These are phyloP conservation scores for Scutellaria baicalensis DNA, from an alignment of 257 asterid species.

Conservation along the genomic window DNA sequence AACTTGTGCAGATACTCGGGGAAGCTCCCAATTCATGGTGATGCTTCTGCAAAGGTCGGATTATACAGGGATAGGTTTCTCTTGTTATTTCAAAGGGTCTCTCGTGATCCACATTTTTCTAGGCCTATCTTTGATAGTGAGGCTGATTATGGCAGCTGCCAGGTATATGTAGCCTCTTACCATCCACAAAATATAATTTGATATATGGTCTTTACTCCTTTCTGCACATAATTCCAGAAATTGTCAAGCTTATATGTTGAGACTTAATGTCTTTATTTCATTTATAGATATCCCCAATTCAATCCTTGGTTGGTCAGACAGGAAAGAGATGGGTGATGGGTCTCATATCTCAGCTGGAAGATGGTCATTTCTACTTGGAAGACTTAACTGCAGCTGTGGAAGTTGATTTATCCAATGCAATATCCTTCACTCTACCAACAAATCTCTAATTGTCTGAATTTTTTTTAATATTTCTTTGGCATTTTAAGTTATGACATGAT, in stretches of 20 bases:
- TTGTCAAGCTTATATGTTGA: background rate
- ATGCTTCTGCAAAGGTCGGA: slow-evolving; percentile 76
- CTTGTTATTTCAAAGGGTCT: slow-evolving; percentile 67
- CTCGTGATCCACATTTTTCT: slow-evolving; percentile 82
- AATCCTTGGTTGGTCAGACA: slow-evolving; percentile 80
- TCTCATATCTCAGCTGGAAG: slow-evolving; percentile 94
- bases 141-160: slow-evolving; percentile 73
- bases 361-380: slow-evolving; percentile 97
- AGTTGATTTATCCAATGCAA: slow-evolving; percentile 85
- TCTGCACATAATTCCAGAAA: background rate
- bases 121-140: slow-evolving; percentile 66
- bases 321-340: slow-evolving; percentile 97
- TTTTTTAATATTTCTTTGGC: background rate
- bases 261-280: background rate
- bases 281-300: slow-evolving; percentile 78
- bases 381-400: slow-evolving; percentile 92
- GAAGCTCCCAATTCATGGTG: slow-evolving; percentile 75
- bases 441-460: background rate
- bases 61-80: slow-evolving; percentile 84
- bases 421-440: slow-evolving; percentile 51
- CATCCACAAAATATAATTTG: background rate
- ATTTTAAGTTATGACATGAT: background rate
- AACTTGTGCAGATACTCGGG: slow-evolving; percentile 48
- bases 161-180: slow-evolving; percentile 37
- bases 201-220: background rate